Evolutionary conservation across 140 eudicot species (phyloP), one percentile per base, ranked within the genome.

Genomic region (Anethum foeniculum): DNA sequence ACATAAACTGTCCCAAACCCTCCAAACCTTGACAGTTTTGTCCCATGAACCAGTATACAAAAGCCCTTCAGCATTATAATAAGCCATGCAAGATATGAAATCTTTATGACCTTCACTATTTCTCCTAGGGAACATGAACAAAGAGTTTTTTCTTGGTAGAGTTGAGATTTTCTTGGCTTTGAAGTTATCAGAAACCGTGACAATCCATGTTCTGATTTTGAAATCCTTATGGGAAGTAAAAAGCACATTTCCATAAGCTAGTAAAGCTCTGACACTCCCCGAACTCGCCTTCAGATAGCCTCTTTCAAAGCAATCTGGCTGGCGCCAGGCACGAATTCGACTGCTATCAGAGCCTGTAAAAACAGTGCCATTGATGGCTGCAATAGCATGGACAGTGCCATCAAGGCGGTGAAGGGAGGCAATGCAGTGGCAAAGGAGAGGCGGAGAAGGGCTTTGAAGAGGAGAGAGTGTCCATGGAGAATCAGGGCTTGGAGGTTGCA

Each of bases 401-500:
- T 88, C 93, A n/a, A 85, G 86, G 78, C 96, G 97, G 82, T 86
- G 96, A 44, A 90, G 90, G 36, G 97, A 88, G 76, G 97, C 89
- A 28, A 60, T 49, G 71, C 80, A 51, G 38, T 79, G 72, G 79
- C 25, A 56, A 23, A 86, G 84, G 27, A 86, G 78, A 72, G 93
- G 51, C 3, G 92, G 87, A 2, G 90, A 82, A 15, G 88, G 90
- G 46, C 88, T 82, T 48, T 78, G 86, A 62, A 79, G 82, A 56
- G 87, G 91, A 32, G 87, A 86, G 38, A 79, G 86, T 21, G 87
- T 81, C 91, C 91, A 88, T 0, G 87, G 84, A 1, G 89, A 88
- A 25, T 79, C 87, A 7, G 83, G 86, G 80, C 86, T 83, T 3
- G 85, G 89, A n/a, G 87, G 84, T 15, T 82, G 85, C 80, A 85